A percentile compares a stretch with the other conserved stretches of the same genome.
Conservation (phyloP, 306 rosid species). For the Corylus americana region DNA sequence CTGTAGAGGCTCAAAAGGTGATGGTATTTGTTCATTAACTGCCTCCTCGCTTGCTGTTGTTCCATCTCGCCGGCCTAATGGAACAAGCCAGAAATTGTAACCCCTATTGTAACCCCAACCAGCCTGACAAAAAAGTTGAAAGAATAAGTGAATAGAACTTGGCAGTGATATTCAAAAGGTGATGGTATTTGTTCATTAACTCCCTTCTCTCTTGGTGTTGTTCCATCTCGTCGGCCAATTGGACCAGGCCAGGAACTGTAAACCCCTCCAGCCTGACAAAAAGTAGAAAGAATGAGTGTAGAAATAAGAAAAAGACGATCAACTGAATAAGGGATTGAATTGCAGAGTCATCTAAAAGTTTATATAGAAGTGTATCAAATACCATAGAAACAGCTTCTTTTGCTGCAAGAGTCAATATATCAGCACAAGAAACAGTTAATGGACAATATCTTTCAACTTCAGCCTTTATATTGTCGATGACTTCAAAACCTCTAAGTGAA, state of each 20-base stretch:
- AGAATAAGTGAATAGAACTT: background rate
- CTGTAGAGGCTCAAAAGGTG: constrained; percentile 55
- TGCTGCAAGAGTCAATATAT: constrained; percentile 62
- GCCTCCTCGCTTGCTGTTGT: constrained; percentile 44
- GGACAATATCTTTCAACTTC: constrained; percentile 56
- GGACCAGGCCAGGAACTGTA: no score
- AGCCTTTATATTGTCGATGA: constrained; percentile 61
- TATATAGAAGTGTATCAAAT: background rate
- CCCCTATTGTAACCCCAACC: constrained; percentile 43
- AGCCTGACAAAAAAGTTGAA: constrained; percentile 23
- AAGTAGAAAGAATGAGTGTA: no score
- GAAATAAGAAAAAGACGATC: background rate
- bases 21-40: constrained; percentile 57
- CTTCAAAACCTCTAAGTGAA: constrained; percentile 67
- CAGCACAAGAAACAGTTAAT: constrained; percentile 64
- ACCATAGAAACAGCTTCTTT: constrained; percentile 64
- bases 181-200: no score
- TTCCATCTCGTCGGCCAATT: no score
- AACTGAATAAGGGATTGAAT: no score
- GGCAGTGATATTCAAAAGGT: no score
- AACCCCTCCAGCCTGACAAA: no score
- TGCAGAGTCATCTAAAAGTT: background rate
- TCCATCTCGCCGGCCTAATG: constrained; percentile 66
- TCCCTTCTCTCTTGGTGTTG: no score
- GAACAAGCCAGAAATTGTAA: constrained; percentile 42